Base-by-base conservation (phyloP, 179 eudicot genomes). In the Silene noctiflora region DNA sequence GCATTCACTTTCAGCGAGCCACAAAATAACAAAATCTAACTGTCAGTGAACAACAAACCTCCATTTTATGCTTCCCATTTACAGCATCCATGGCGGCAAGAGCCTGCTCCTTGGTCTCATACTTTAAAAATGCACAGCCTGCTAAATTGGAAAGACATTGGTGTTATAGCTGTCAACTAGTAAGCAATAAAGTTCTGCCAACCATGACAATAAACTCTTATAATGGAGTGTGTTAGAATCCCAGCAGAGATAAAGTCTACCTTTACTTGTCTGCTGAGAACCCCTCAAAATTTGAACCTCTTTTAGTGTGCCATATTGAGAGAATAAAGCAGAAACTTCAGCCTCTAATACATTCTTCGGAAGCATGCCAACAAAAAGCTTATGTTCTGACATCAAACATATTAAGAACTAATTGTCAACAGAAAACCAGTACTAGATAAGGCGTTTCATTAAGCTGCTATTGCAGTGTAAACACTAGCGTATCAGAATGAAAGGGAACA, bases 201-300 rank as follows among this genome's bases (percentile, higher is more conserved):
- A 39, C 46, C 46, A 39, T 8, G 46, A 8, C 46, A 39, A 39
- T 39, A 11, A 39, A 39, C 46, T 39, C 46, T 8, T 10, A 6
- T 39, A 39, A 39, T 39, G 11, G 46, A 39, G 46, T 11, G 46
- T 39, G 11, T 39, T 8, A 8, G 46, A 39, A 39, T 39, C 11
- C 11, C 46, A 39, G 46, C 46, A 39, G 46, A 39, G 46, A 39
- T 39, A 39, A 7, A 39, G 46, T 39, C 46, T 39, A 39, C 46
- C 98, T 94, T 92, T 94, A 90, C 91, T 94, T 31, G 98, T 92
- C 83, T 90, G 96, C 78, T 92, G 97, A 68, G 97, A 88, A 69
- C 98, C 98, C 79, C 97, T 89, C 78, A 94, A 81, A 74, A 94
- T 83, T 85, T 90, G 98, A 85, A 94, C 76, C 73, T 92, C 98